Evolutionary conservation across 1,284 basidiomycete genomes (phyloP), one percentile per base, ranked within the genome.

Genomic region (Anthracocystis walkeri): DNA sequence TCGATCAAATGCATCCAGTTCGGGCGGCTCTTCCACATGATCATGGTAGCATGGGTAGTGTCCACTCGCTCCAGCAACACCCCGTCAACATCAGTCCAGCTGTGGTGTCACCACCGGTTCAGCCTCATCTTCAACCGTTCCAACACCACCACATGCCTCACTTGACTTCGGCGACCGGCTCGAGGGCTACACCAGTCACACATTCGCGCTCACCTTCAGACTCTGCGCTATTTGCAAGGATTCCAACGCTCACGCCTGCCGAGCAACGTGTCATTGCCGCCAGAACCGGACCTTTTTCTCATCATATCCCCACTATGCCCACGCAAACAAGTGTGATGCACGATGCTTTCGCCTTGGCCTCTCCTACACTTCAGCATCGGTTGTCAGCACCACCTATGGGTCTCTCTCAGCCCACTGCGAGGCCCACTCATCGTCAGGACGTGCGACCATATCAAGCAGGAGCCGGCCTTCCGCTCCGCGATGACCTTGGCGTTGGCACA

Each of bases 121-220:
- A 8, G 23, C 7, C 35, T 25, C 14, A 14, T 4, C 41, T 18
- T 14, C 33, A n/a, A 16, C 20, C 21, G 21, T 18, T 12, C 5
- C 21, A 21, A 12, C 50, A 38, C 33, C 21, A 38, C 12, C 33
- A 38, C n/a, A 23, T 21, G 3, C 21, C n/a, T 38, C 7, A 23
- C 11, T 8, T 20, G 12, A 33, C 50, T 12, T 25, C 33, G 4
- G 23, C n/a, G 61, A 25, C 20, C 29, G 48, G 29, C 4, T 11
- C 62, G 10, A 16, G 25, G 7, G 44, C 27, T 16, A 23, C 27
- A n/a, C 25, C 29, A n/a, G 29, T 20, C 4, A 42, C 49, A 7
- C 65, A 67, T 35, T 41, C 35, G 20, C 54, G 42, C 8, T 29
- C 58, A 12, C 58, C 58, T 12, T 58, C 65, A 3, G 58, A 61